Evolutionary conservation across 495 filamentous ascomycete species (phyloP), one percentile per base, ranked within the genome.

Genomic region (Penicillium soppii): DNA sequence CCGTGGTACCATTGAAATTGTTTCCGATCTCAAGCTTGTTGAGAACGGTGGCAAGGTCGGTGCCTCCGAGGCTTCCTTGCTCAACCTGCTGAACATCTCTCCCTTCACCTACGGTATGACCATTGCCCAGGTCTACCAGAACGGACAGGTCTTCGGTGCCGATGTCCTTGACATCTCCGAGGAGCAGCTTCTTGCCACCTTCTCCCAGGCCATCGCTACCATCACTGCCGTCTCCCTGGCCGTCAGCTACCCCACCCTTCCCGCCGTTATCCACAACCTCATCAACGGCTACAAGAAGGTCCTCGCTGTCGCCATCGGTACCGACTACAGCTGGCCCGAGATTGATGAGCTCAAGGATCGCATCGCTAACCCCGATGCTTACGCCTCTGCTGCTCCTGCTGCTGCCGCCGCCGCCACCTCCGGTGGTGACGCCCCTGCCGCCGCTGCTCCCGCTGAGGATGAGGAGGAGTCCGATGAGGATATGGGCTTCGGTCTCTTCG

Each of bases 1-100:
- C 66, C 95, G 94, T 95, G 94, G 94, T 91, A 99, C 94, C 80
- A 97, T 99, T 73, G 94, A 99, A 92, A 99, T 99, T 74, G 96
- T 91, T 47, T 84, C 87, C 63, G 94, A 99, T 67, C 80, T 99
- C 67, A 97, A 96, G 88, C 87, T 99, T 65, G 87, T 97, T 76
- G 90, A 96, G 79, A 85, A 89, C 54, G 87, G 87, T 50, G 78
- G 32, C 80, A 96, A 96, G 81, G 94, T 99, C 80, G 94, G 95
- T 71, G 87, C 94, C 68, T 99, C 94, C 70, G 94, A 99, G 82
- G 92, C 94, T 61, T 92, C 92, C 62, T 83, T 99, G 53, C 85
- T 99, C 55, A 99, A 97, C 88, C 87, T 99, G 91, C 79, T 99
- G 67, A 97, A 97, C 86, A 99, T 99, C 80, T 97, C 92, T 56